phyloP scores from a whole-genome alignment of 1,139 yeast species.

The Lizanozyma gosingica region DNA sequence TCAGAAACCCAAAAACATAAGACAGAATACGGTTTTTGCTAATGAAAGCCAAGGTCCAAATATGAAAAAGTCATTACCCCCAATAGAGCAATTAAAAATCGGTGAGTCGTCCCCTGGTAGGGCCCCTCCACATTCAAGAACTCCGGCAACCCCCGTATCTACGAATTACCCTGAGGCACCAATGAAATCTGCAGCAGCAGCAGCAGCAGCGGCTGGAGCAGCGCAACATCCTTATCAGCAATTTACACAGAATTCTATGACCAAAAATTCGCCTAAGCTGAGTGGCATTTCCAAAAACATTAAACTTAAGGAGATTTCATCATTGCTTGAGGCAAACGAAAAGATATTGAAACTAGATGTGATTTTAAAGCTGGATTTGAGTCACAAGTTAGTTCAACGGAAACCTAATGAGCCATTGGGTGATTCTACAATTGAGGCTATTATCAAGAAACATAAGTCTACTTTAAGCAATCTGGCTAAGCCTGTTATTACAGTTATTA shows the following conservation, averaged over 20 bases:
- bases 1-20: not conserved
- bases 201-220: slow-evolving; percentile 10
- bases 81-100: no score
- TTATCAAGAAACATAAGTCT: slow-evolving; percentile 10
- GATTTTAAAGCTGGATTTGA: slow-evolving; percentile 28
- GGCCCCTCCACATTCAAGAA: not conserved
- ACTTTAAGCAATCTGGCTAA: slow-evolving; percentile 16
- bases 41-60: not conserved
- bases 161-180: not conserved
- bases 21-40: not conserved
- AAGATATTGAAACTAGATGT: slow-evolving; percentile 36
- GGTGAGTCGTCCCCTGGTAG: not conserved
- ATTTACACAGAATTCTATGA: not conserved
- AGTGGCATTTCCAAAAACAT: slow-evolving; percentile 7
- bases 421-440: slow-evolving; percentile 27
- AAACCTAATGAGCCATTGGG: slow-evolving; percentile 19
- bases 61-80: not conserved
- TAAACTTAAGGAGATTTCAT: slow-evolving; percentile 26
- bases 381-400: slow-evolving; percentile 17
- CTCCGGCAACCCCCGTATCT: not conserved
- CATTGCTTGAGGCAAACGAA: slow-evolving; percentile 24
- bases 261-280: slow-evolving; percentile 1
- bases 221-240: not conserved
- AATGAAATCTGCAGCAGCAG: slow-evolving; percentile 8
- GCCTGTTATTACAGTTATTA: slow-evolving; percentile 41